Evolutionary conservation across 2,329 filamentous ascomycete species (phyloP).

Genomic region (Pestalotiopsis sp.): DNA sequence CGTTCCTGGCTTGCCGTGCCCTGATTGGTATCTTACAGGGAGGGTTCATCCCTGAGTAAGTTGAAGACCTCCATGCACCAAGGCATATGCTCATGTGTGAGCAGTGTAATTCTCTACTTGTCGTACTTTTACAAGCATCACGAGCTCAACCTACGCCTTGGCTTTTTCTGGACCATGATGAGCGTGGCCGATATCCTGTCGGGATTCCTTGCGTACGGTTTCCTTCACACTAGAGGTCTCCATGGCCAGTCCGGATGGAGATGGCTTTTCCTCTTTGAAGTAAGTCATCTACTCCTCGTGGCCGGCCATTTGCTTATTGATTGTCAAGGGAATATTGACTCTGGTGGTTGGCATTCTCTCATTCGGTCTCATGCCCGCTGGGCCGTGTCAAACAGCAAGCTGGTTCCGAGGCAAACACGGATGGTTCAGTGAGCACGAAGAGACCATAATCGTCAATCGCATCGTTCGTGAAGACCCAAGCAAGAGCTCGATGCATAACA

Average conservation of each 20-base stretch:
- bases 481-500: conserved; percentile 61
- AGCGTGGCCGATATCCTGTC: conserved; percentile 33
- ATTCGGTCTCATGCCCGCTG: conserved; percentile 46
- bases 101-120: conserved; percentile 30
- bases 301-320: background rate
- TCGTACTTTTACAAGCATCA: conserved; percentile 14
- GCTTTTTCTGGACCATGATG: conserved; percentile 35
- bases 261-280: conserved; percentile 59
- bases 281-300: conserved; percentile 24
- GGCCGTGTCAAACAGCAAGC: conserved; percentile 50
- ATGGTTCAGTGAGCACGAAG: conserved; percentile 64
- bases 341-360: conserved; percentile 46
- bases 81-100: background rate
- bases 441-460: conserved; percentile 62
- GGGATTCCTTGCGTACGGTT: conserved; percentile 33
- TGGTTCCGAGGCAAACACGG: conserved; percentile 59
- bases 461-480: conserved; percentile 56
- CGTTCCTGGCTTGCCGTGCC: conserved; percentile 31
- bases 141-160: conserved; percentile 26
- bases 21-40: conserved; percentile 35
- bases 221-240: conserved; percentile 39
- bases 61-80: background rate
- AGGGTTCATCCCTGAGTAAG: conserved; percentile 35
- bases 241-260: conserved; percentile 40
- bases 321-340: conserved; percentile 26